These are phyloP conservation scores for Xerocomus minutiporus DNA, from an alignment of 1,284 basidiomycete genomes.

Conservation along the genomic window DNA sequence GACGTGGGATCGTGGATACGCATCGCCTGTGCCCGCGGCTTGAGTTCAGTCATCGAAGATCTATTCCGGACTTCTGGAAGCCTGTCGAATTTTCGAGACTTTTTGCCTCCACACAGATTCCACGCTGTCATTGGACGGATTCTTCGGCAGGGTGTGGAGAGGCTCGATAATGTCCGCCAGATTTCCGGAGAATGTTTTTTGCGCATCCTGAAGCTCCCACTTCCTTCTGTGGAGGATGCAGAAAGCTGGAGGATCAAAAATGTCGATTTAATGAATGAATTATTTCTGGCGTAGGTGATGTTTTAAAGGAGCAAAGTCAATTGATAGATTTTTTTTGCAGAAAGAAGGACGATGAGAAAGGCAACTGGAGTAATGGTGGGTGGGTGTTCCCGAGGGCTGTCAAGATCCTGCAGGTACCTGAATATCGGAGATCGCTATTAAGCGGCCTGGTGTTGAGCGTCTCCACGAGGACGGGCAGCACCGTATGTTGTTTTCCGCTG, in stretches of 20 bases:
- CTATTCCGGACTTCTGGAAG: slow-evolving; percentile 42
- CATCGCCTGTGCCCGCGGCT: slow-evolving; percentile 63
- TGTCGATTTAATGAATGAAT: slow-evolving; percentile 40
- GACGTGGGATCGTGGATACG: slow-evolving; percentile 98
- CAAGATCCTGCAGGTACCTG: slow-evolving; percentile 57
- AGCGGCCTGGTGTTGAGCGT: slow-evolving; percentile 73
- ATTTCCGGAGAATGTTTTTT: slow-evolving; percentile 67
- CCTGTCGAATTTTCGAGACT: slow-evolving; percentile 46
- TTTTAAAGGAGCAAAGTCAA: not conserved
- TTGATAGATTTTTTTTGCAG: slow-evolving; percentile 13
- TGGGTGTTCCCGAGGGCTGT: slow-evolving; percentile 73
- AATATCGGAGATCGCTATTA: slow-evolving; percentile 62
- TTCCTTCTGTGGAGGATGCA: slow-evolving; percentile 39
- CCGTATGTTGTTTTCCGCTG: slow-evolving; percentile 47
- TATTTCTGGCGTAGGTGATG: slow-evolving; percentile 53
- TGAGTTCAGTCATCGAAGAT: slow-evolving; percentile 47
- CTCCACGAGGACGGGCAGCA: slow-evolving; percentile 77
- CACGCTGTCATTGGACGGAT: slow-evolving; percentile 61
- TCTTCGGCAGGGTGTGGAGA: slow-evolving; percentile 86
- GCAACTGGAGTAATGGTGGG: slow-evolving; percentile 62
- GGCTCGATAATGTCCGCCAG: slow-evolving; percentile 86
- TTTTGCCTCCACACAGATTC: slow-evolving; percentile 58
- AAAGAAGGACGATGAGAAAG: slow-evolving; percentile 34
- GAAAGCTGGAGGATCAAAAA: slow-evolving; percentile 50
- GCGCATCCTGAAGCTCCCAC: slow-evolving; percentile 43